These are phyloP conservation scores for Fusarium miscanthi DNA, from an alignment of 2,329 filamentous ascomycete genomes.

Conservation along the genomic window DNA sequence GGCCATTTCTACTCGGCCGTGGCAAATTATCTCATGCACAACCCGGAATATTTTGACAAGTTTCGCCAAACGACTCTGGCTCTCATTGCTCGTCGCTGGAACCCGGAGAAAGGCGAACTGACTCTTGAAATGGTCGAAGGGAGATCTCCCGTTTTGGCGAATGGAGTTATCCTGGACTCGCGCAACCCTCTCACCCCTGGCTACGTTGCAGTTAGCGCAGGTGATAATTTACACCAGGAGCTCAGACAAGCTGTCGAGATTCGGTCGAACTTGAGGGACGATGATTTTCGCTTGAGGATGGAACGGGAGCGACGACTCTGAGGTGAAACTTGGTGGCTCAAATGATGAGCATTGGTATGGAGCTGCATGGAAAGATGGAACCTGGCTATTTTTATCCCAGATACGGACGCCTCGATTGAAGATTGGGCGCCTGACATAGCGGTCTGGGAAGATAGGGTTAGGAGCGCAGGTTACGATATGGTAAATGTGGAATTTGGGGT, in stretches of 20 bases:
- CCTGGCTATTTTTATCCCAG: too few relatives aligned
- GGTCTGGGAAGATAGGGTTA: fast-evolving
- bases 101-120: fast-evolving
- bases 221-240: fast-evolving
- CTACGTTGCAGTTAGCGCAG: not conserved
- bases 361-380: not conserved
- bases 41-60: too few relatives aligned
- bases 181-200: fast-evolving
- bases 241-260: not conserved
- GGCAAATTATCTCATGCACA: too few relatives aligned
- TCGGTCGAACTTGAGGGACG: not conserved
- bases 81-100: not conserved
- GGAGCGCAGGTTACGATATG: fast-evolving
- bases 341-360: not conserved
- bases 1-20: too few relatives aligned
- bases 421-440: fast-evolving
- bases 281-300: fast-evolving
- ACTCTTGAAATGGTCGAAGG: not conserved
- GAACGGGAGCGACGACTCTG: not conserved
- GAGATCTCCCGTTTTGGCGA: fast-evolving
- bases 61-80: too few relatives aligned
- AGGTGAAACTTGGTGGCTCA: not conserved
- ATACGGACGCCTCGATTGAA: fast-evolving
- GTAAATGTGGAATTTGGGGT: too few relatives aligned
- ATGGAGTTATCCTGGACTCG: not conserved